Percentiles rank a stretch among this genome's conserved stretches.
Conservation (phyloP, 352 stramenopile genomes). For the Phytophthora hibernalis region DNA sequence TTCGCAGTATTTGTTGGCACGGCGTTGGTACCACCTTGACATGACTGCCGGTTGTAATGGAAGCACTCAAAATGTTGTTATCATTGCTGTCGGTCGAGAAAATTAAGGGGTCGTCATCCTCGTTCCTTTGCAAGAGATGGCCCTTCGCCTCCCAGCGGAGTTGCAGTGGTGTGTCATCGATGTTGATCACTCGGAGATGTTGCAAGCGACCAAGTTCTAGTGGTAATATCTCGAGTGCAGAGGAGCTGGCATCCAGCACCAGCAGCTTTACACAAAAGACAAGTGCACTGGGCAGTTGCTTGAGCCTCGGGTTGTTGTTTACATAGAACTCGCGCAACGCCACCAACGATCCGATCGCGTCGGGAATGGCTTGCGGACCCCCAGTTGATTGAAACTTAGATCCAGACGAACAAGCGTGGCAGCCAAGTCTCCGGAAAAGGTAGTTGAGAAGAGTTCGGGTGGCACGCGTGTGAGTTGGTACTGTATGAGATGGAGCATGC, state of each 20-base stretch:
- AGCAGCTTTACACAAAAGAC: conserved; percentile 68
- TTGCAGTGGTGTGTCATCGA: conserved; percentile 76
- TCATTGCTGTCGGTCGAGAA: conserved; percentile 14
- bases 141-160: conserved; percentile 61
- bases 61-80: conserved; percentile 13
- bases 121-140: conserved; percentile 44
- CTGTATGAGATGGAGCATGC: conserved; percentile 65
- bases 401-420: conserved; percentile 72
- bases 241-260: conserved; percentile 77
- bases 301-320: conserved; percentile 83
- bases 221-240: conserved; percentile 68
- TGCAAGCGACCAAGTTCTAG: conserved; percentile 70
- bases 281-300: conserved; percentile 57
- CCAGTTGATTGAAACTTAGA: conserved; percentile 83
- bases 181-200: conserved; percentile 73
- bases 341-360: conserved; percentile 58
- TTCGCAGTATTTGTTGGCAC: conserved; percentile 61
- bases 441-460: conserved; percentile 38
- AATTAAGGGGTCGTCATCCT: conserved; percentile 18
- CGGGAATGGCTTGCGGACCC: conserved; percentile 47
- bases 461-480: conserved; percentile 53
- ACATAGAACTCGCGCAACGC: conserved; percentile 83
- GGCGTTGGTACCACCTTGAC: conserved; percentile 22
- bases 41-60: conserved; percentile 7
- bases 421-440: conserved; percentile 34